Percentiles rank a stretch among this genome's conserved stretches.
Conservation (phyloP, 2,329 filamentous ascomycete genomes). For the Bipolaris zeicola region DNA sequence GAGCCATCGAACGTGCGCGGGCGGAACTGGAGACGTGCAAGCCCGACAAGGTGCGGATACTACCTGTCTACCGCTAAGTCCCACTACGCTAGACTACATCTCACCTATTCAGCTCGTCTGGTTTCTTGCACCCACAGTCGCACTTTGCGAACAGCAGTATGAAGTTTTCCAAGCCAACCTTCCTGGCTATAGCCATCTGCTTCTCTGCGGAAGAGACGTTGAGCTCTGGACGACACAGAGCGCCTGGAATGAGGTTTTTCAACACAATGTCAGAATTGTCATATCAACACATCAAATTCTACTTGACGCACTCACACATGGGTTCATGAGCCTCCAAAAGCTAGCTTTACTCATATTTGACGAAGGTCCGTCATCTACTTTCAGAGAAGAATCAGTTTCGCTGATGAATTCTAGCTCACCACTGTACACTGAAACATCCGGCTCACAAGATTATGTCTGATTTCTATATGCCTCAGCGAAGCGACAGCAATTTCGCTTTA, state of each 20-base stretch:
- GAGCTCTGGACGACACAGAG: slow-evolving; percentile 72
- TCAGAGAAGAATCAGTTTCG: background rate
- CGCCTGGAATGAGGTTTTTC: slow-evolving; percentile 70
- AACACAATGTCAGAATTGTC: slow-evolving; percentile 67
- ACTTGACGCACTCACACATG: slow-evolving; percentile 74
- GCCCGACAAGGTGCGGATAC: slow-evolving; percentile 41
- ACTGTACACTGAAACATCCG: slow-evolving; percentile 68
- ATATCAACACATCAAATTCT: slow-evolving; percentile 79
- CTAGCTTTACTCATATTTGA: slow-evolving; percentile 79
- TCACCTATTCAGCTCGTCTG: slow-evolving; percentile 48
- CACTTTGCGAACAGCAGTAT: slow-evolving; percentile 54
- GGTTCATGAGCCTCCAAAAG: slow-evolving; percentile 68
- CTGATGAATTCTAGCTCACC: slow-evolving; percentile 64
- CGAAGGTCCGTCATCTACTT: slow-evolving; percentile 65
- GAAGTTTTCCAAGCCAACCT: slow-evolving; percentile 43
- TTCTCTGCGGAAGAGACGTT: slow-evolving; percentile 71
- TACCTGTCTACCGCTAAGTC: background rate
- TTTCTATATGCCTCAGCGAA: slow-evolving; percentile 66
- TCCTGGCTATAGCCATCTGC: slow-evolving; percentile 60
- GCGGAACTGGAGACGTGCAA: slow-evolving; percentile 50
- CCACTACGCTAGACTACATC: slow-evolving; percentile 1
- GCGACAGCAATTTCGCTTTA: slow-evolving; percentile 30
- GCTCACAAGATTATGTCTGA: slow-evolving; percentile 73
- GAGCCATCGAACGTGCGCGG: slow-evolving; percentile 52
- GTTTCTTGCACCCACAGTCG: slow-evolving; percentile 55